A percentile compares a stretch with the other conserved stretches of the same genome.
Conservation (phyloP, 2,329 filamentous ascomycete species). For the Epicoccum sorghinum region DNA sequence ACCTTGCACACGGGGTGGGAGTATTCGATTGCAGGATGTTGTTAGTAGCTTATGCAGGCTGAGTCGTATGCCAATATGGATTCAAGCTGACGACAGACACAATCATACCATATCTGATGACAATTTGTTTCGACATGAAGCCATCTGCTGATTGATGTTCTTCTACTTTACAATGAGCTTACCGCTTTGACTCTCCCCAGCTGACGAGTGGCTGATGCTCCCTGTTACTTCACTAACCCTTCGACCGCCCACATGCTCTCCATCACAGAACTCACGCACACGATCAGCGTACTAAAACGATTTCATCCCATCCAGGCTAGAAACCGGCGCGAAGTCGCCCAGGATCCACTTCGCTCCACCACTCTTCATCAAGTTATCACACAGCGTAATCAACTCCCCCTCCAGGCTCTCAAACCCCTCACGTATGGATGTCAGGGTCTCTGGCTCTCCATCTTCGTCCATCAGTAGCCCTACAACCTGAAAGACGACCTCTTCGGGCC, state of each 20-base stretch:
- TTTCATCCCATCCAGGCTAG: not conserved
- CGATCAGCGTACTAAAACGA: not conserved
- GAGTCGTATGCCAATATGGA: not conserved
- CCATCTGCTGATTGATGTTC: not conserved
- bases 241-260: not conserved
- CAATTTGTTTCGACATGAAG: no score
- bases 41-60: not conserved
- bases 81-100: not conserved
- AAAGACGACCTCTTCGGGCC: constrained; percentile 9
- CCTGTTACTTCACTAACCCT: not conserved
- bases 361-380: constrained; percentile 1
- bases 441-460: not conserved
- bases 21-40: not conserved
- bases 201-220: not conserved
- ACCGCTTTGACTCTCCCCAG: not conserved
- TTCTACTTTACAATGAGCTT: not conserved
- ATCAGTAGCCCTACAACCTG: not conserved
- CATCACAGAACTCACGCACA: not conserved
- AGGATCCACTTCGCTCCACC: constrained; percentile 2
- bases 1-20: not conserved
- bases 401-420: constrained; percentile 3
- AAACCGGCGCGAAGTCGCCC: not conserved
- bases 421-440: not conserved
- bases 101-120: constrained; percentile 1
- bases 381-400: not conserved